Evolutionary conservation across 768 basidiomycete species (phyloP), one percentile per base, ranked within the genome.

Genomic region (Antrodiella citrinella): DNA sequence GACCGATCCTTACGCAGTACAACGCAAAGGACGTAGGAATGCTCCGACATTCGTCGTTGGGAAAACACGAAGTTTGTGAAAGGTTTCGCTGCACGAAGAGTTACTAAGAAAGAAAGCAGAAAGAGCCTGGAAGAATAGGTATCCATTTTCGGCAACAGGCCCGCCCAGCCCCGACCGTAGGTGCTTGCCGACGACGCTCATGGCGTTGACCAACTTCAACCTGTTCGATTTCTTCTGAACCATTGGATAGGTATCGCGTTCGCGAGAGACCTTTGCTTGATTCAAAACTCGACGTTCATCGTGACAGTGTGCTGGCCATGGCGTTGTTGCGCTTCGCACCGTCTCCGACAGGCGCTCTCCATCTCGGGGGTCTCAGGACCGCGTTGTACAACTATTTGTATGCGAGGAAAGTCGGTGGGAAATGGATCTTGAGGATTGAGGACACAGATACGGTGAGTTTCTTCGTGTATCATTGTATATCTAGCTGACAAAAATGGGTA

Each of bases 281-380:
- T n/a, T n/a, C n/a, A n/a, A 39, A 39, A 39, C 18, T 39, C 38
- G 12, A 18, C 38, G 38, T 39, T 39, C 18, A n/a, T 44, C n/a
- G n/a, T n/a, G n/a, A 20, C 30, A 35, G 15, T 35, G 15, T 15
- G 7, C 7, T 35, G 7, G 30, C 7, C 15, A 82, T 82, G 73
- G 76, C 74, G 10, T 71, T 92, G 15, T 67, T 98, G 13, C 84
- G 96, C 13, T 98, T 99, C 65, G 96, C 95, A 2, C 96, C 96
- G 1, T 98, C 96, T 1, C 96, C 96, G 1, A 99, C 96, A 0
- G 96, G 96, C 1, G 77, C 85, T 25, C 72, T 98, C 3, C 96
- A 99, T 65, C 81, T 99, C 1, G 96, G 96, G 0, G 96, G 96
- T 0, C 78, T 99, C 12, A 72, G 96, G 15, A 98, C 94, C 49